Evolutionary conservation across 352 stramenopile species (phyloP), one percentile per base, ranked within the genome.

Genomic region (Peronospora farinosa): DNA sequence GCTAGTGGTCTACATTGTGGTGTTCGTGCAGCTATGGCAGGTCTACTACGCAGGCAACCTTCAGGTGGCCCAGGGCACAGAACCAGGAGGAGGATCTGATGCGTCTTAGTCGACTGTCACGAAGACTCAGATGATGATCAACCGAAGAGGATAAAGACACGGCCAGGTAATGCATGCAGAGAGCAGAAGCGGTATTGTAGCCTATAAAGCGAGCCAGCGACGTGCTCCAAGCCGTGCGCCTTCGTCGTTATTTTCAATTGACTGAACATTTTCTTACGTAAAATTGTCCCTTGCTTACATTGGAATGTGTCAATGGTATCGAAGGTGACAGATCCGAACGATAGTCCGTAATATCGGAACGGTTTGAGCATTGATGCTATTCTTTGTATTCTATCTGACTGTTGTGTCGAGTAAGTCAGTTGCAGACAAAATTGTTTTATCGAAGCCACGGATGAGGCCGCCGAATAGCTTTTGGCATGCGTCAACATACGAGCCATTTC

Each of bases 11-110:
- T 82, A 82, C 63, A 67, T 94, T 43, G 77, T 92, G 51, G 78
- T 92, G 13, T 94, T 94, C 46, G 80, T 94, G 51, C 83, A 94
- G 72, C 65, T 91, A 38, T 94, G 83, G 83, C 83, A 94, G 59
- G 65, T 91, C 37, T 91, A 88, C 67, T 94, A 75, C 65, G 63
- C 70, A 27, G 61, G 47, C 38, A 94, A 94, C 72, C 54, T 94
- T 23, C 45, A 67, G 36, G 54, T 84, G 11, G 73, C 83, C n/a
- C 65, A 72, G 44, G 83, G 83, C 13, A 57, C 47, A 48, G 40
- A 47, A 27, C 1, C 19, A 21, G 27, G 19, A 15, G 25, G 15
- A 37, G 52, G 48, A 35, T 62, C 66, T 10, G 51, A 54, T 43
- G 37, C 58, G 21, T 23, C 49, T 30, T 74, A 74, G 55, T 41